phyloP scores from a whole-genome alignment of 2,329 filamentous ascomycete species.

The Zasmidium angulare region DNA sequence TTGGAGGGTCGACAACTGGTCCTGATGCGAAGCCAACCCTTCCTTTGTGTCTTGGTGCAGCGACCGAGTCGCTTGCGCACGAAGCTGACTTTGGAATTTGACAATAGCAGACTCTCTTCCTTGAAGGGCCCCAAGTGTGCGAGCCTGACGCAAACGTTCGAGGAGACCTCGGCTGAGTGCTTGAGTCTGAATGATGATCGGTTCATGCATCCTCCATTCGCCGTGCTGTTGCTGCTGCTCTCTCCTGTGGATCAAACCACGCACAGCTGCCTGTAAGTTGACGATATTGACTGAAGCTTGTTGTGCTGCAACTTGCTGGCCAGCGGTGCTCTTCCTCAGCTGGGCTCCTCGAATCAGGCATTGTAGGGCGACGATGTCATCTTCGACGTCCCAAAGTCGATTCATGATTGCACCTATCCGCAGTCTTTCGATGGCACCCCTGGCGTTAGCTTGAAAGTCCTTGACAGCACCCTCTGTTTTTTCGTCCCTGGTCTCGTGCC shows the following conservation, averaged over 20 bases:
- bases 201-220: conserved; percentile 28
- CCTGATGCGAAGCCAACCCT: conserved; percentile 30
- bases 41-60: conserved; percentile 10
- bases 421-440: conserved; percentile 76
- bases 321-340: conserved; percentile 58
- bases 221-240: conserved; percentile 31
- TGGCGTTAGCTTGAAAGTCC: conserved; percentile 42
- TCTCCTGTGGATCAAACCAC: conserved; percentile 65
- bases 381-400: conserved; percentile 80
- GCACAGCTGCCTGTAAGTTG: conserved; percentile 54
- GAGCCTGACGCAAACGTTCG: conserved; percentile 36
- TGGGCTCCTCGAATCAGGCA: conserved; percentile 59
- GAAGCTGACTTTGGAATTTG: conserved; percentile 64
- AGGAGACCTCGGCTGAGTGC: conserved; percentile 44
- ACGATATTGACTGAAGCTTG: conserved; percentile 62
- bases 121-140: conserved; percentile 31
- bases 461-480: conserved; percentile 35
- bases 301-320: conserved; percentile 51
- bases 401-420: conserved; percentile 82
- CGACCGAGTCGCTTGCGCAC: conserved; percentile 60
- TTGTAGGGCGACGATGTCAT: conserved; percentile 75
- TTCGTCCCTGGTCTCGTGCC: conserved; percentile 37
- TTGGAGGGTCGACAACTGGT: conserved; percentile 37
- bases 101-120: conserved; percentile 42
- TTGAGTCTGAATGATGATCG: conserved; percentile 37